A percentile compares a stretch with the other conserved stretches of the same genome.
Evolutionary conservation across 2,329 filamentous ascomycete species (phyloP).

Genomic region (Trichoderma polysporum): DNA sequence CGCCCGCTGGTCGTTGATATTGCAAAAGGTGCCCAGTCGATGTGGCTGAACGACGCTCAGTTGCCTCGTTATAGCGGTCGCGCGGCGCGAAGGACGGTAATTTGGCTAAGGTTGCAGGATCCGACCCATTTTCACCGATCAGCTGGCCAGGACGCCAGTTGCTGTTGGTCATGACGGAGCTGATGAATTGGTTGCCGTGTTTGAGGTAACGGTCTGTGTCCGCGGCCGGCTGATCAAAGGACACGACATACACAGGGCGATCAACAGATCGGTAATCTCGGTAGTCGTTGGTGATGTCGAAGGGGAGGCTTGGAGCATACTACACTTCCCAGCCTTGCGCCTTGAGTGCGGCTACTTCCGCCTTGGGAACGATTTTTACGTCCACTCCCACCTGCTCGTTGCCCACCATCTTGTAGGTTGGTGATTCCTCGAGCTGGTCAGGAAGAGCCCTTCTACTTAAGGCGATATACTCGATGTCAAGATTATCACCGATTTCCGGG

Average conservation of each 20-base stretch:
- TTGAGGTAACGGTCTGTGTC: conserved; percentile 12
- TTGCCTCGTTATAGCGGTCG: not conserved
- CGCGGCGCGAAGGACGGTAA: conserved; percentile 16
- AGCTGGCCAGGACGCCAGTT: conserved; percentile 23
- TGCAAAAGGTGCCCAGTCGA: conserved; percentile 18
- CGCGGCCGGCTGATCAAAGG: conserved; percentile 15
- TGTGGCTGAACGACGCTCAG: conserved; percentile 3
- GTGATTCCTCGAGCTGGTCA: not conserved
- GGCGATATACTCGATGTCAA: not conserved
- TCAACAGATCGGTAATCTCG: not conserved
- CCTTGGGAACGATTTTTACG: not conserved
- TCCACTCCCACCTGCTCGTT: not conserved
- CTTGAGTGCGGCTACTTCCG: not conserved
- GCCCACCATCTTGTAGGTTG: not conserved
- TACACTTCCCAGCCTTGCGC: conserved; percentile 22
- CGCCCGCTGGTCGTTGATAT: conserved; percentile 12
- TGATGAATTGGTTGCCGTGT: conserved; percentile 7
- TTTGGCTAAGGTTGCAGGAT: conserved; percentile 3
- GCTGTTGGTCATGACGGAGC: conserved; percentile 1
- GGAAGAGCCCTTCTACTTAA: not conserved
- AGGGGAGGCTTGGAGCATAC: conserved; percentile 8
- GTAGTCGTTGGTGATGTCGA: conserved; percentile 10
- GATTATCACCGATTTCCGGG: not conserved
- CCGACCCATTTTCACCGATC: conserved; percentile 18
- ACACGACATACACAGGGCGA: conserved; percentile 12